Evolutionary conservation across 176 grass and related monocot species (phyloP), one percentile per base, ranked within the genome.

Genomic region (Typha latifolia): DNA sequence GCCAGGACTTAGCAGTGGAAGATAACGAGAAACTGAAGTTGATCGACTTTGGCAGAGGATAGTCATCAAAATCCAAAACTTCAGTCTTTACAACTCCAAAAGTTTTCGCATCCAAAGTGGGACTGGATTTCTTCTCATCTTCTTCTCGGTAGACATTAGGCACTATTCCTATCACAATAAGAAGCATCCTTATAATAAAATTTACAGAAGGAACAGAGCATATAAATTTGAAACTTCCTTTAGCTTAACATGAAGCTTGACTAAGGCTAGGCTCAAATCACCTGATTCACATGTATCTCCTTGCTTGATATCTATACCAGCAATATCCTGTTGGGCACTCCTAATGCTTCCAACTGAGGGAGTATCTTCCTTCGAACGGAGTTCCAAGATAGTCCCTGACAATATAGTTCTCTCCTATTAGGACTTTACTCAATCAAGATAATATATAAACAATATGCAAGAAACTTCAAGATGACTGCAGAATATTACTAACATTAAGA

Each of bases 51-150:
- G 53, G 53, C 53, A 59, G 9, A 6, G 53, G n/a, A 22, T 16
- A 59, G 6, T 59, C 53, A 59, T 59, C 53, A 59, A 59, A 59
- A 59, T 59, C 53, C 53, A 59, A 59, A 59, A 19, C 18, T 59
- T 59, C n/a, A 21, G 53, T 19, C 53, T 59, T 59, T 21, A 59
- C 53, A 22, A 21, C 18, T 10, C 53, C 53, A 59, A 16, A 59
- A 59, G 6, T 22, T 59, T 59, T 21, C 8, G 16, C 53, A 59
- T 16, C 14, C 53, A 11, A 22, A 59, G 10, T 8, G 2, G 2
- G n/a, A 59, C 2, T 22, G 14, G 18, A 59, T 18, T 19, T 59
- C 53, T 59, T 43, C 37, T 43, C 37, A 43, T 43, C 53, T 59
- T 59, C 53, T 7, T 59, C 20, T 59, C 3, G 18, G 20, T n/a